Percentiles rank a stretch among this genome's conserved stretches.
phyloP scores from a whole-genome alignment of 2,329 filamentous ascomycete genomes.

The Colletotrichum chrysophilum region DNA sequence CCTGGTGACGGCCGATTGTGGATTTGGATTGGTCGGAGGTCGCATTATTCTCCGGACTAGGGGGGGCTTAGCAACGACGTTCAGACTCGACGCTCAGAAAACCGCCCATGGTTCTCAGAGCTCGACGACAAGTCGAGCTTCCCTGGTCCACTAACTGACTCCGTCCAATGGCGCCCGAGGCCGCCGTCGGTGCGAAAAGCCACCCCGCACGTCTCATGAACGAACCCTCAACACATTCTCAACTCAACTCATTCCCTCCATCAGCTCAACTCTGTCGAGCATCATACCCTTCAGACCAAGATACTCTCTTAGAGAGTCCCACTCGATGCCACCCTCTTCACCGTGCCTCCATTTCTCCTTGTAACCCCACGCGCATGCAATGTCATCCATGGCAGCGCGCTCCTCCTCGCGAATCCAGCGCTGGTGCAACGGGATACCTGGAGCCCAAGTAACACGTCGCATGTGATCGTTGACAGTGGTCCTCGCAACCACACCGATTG shows the following conservation, averaged over 20 bases:
- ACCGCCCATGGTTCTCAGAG: slow-evolving; percentile 4
- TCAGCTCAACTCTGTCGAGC: slow-evolving; percentile 85
- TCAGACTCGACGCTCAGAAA: slow-evolving; percentile 5
- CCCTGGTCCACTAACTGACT: background rate
- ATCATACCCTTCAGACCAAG: slow-evolving; percentile 86
- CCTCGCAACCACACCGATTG: slow-evolving; percentile 82
- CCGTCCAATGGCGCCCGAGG: slow-evolving; percentile 7
- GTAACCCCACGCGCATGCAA: slow-evolving; percentile 92
- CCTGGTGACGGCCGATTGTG: slow-evolving; percentile 4
- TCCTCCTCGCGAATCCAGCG: slow-evolving; percentile 92
- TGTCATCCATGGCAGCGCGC: slow-evolving; percentile 81
- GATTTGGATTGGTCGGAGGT: slow-evolving; percentile 17
- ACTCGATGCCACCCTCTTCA: slow-evolving; percentile 90
- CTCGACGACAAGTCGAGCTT: slow-evolving; percentile 13
- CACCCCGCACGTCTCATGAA: slow-evolving; percentile 18
- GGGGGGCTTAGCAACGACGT: slow-evolving; percentile 21
- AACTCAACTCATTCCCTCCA: slow-evolving; percentile 78
- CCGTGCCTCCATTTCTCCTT: slow-evolving; percentile 79
- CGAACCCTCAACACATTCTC: slow-evolving; percentile 5
- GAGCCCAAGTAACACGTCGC: slow-evolving; percentile 89
- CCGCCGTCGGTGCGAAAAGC: background rate
- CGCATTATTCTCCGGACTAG: slow-evolving; percentile 23
- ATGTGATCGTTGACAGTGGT: slow-evolving; percentile 94
- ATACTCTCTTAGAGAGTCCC: slow-evolving; percentile 85
- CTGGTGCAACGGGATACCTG: slow-evolving; percentile 78